Percentiles rank a stretch among this genome's conserved stretches.
Evolutionary conservation across 129 eudicot species (phyloP).

Genomic region (Pseudognaphalium luteoalbum): DNA sequence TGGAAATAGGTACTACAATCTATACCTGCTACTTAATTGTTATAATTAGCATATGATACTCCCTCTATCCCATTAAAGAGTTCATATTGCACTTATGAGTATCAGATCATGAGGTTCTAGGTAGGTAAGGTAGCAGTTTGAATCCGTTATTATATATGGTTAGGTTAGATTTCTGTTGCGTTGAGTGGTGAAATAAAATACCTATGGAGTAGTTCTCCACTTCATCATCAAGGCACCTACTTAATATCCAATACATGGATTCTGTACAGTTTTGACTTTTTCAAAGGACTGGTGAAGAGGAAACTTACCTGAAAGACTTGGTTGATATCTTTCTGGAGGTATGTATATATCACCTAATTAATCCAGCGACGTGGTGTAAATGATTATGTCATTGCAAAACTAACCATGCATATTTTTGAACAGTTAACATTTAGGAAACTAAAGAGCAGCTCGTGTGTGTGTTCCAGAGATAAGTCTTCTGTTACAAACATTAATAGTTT

Average conservation of each 20-base stretch:
- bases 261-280: constrained; percentile 85
- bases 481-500: neutral
- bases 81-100: neutral
- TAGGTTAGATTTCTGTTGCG: neutral
- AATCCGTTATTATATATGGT: neutral
- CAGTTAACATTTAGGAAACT: neutral
- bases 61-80: neutral
- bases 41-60: neutral
- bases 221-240: neutral
- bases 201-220: neutral
- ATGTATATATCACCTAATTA: neutral
- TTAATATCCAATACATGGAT: neutral
- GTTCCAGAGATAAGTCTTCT: neutral
- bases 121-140: neutral
- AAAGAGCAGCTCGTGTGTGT: neutral
- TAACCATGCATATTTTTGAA: too few species aligned
- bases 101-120: constrained; percentile 4
- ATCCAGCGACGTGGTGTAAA: neutral
- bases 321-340: neutral
- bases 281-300: constrained; percentile 87
- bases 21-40: neutral
- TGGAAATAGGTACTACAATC: constrained; percentile 74
- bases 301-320: constrained; percentile 45
- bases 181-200: too few species aligned
- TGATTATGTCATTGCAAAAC: neutral